Percentiles rank a stretch among this genome's conserved stretches.
These are phyloP conservation scores for Alternaria alternata DNA, from an alignment of 2,329 filamentous ascomycete genomes.

Conservation along the genomic window DNA sequence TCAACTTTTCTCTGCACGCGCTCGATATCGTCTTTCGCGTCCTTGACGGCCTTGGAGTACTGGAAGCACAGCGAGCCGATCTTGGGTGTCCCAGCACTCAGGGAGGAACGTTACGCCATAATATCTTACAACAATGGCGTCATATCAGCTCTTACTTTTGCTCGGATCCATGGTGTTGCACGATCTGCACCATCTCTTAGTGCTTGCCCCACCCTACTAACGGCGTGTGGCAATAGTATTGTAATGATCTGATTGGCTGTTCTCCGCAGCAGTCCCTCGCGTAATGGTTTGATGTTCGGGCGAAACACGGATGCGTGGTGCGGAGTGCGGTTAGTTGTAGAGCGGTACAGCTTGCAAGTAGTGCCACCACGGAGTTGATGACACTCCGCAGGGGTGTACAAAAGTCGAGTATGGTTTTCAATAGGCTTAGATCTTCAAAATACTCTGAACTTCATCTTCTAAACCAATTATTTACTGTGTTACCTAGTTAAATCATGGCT, in stretches of 20 bases:
- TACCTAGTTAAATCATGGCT: constrained; percentile 4
- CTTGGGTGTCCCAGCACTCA: too few relatives aligned
- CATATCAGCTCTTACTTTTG: background rate
- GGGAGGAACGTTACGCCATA: background rate
- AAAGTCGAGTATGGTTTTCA: background rate
- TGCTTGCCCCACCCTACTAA: background rate
- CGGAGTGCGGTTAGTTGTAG: too few relatives aligned
- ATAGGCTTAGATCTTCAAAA: background rate
- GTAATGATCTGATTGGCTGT: background rate
- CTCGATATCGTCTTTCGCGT: too few relatives aligned
- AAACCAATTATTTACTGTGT: background rate
- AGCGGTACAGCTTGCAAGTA: background rate
- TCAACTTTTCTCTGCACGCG: too few relatives aligned
- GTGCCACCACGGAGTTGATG: background rate
- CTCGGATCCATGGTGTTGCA: background rate
- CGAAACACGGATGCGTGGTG: background rate
- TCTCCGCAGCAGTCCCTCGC: background rate
- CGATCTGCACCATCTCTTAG: background rate
- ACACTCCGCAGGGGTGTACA: background rate
- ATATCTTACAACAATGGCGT: background rate
- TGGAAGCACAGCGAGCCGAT: too few relatives aligned
- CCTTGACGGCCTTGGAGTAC: too few relatives aligned
- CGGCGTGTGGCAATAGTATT: background rate
- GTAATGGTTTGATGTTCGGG: background rate
- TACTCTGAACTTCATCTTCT: too few relatives aligned